Base-by-base conservation (phyloP, 2,329 filamentous ascomycete species). In the Aquanectria penicillioides region DNA sequence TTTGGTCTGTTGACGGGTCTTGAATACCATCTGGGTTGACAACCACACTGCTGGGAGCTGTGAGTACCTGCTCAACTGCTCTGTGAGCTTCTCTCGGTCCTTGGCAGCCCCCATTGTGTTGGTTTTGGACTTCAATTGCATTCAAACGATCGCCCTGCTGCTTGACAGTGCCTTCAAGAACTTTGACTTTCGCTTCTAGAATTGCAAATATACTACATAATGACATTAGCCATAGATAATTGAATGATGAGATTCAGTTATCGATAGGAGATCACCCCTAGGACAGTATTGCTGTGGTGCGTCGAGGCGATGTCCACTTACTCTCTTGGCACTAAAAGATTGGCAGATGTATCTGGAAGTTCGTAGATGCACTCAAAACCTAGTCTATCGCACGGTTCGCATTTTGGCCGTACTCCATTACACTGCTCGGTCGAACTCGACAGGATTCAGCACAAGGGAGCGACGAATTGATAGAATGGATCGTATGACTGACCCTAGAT, bases 351-450 rank as follows among this genome's bases (percentile, higher is more conserved):
- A 18, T 60, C 58, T 5, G 43, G 52, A 6, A 54, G 38, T 37
- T 63, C 58, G 34, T 63, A 61, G 8, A 53, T 44, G 23, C 58
- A 63, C 17, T 63, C 58, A 7, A 60, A 63, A 7, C 49, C 61
- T n/a, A 63, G 18, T 12, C 54, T 26, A 3, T 37, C 34, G 33
- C 58, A 63, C n/a, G 47, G 38, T 12, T 52, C 48, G 11, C 53
- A 63, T 40, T 50, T 58, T 13, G 61, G 61, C 13, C 61, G 50
- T 7, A 43, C 25, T 7, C 58, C 58, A 44, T 63, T 57, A 22
- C 58, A 63, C 58, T 63, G 11, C n/a, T n/a, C n/a, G n/a, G n/a
- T n/a, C n/a, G n/a, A n/a, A n/a, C n/a, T n/a, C n/a, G n/a, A n/a
- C n/a, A n/a, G n/a, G n/a, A n/a, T n/a, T n/a, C n/a, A n/a, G n/a